These are phyloP conservation scores for Umbelopsis sp. DNA, from an alignment of 192 early-diverging fungal species.

Conservation along the genomic window DNA sequence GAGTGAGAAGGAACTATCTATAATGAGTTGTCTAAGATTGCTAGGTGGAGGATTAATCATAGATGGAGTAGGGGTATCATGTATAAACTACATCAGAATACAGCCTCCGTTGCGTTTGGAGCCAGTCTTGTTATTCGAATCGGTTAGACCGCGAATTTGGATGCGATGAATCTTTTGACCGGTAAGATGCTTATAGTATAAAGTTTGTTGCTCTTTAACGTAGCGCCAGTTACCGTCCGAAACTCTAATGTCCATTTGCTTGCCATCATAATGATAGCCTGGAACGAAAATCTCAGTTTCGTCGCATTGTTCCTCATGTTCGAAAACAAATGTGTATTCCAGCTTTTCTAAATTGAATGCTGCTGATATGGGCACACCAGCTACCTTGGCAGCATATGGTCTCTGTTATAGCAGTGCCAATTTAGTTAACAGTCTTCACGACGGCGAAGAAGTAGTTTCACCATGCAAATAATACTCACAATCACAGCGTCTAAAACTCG, in stretches of 20 bases:
- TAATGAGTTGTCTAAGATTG: no score
- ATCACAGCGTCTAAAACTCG: slow-evolving; percentile 79
- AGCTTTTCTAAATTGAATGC: slow-evolving; percentile 64
- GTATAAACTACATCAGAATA: slow-evolving; percentile 1
- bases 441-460: not conserved
- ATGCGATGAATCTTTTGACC: slow-evolving; percentile 2
- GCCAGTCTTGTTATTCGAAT: not conserved
- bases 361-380: slow-evolving; percentile 63
- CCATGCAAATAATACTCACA: slow-evolving; percentile 37
- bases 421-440: not conserved
- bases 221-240: slow-evolving; percentile 76
- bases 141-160: not conserved
- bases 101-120: not conserved
- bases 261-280: slow-evolving; percentile 65
- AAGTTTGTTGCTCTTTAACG: slow-evolving; percentile 64
- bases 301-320: not conserved
- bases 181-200: slow-evolving; percentile 50
- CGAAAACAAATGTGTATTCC: slow-evolving; percentile 64
- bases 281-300: slow-evolving; percentile 78
- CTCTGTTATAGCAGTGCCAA: slow-evolving; percentile 43
- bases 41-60: no score
- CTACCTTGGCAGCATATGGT: slow-evolving; percentile 77
- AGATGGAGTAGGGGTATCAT: not conserved
- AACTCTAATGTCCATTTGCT: slow-evolving; percentile 55
- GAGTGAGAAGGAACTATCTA: no score